Evolutionary conservation across 768 basidiomycete species (phyloP).

Genomic region (Rossbeevera mucosa): DNA sequence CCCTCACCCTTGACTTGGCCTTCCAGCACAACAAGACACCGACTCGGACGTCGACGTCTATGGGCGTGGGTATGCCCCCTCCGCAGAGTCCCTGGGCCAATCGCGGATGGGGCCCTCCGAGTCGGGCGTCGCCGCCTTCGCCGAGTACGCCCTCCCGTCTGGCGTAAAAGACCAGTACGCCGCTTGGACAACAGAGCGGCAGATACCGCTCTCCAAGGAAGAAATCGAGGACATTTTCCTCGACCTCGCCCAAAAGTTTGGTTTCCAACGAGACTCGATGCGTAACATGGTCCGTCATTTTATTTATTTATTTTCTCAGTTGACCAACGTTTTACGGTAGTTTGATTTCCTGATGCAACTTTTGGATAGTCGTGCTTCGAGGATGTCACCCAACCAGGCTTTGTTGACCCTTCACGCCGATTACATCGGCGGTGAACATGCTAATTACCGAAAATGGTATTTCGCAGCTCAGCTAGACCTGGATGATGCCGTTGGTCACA

Average conservation of each 20-base stretch:
- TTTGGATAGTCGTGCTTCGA: slow-evolving; percentile 91
- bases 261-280: slow-evolving; percentile 94
- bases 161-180: slow-evolving; percentile 82
- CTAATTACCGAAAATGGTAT: slow-evolving; percentile 99
- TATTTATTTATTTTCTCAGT: slow-evolving; percentile 2
- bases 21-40: slow-evolving; percentile 69
- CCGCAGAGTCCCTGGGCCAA: slow-evolving; percentile 69
- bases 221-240: slow-evolving; percentile 99
- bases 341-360: slow-evolving; percentile 99
- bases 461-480: slow-evolving; percentile 98
- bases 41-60: slow-evolving; percentile 80
- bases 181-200: slow-evolving; percentile 87
- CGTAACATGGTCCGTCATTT: slow-evolving; percentile 74
- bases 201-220: slow-evolving; percentile 97
- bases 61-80: slow-evolving; percentile 61
- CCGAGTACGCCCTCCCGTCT: slow-evolving; percentile 52
- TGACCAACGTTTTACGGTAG: slow-evolving; percentile 33
- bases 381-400: slow-evolving; percentile 96
- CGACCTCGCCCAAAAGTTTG: slow-evolving; percentile 97
- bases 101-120: slow-evolving; percentile 60
- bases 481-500: slow-evolving; percentile 91
- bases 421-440: slow-evolving; percentile 97
- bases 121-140: slow-evolving; percentile 65
- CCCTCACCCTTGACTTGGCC: slow-evolving; percentile 6
- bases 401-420: slow-evolving; percentile 94